phyloP scores from a whole-genome alignment of 2,329 filamentous ascomycete species.

The Albifimbria verrucaria region DNA sequence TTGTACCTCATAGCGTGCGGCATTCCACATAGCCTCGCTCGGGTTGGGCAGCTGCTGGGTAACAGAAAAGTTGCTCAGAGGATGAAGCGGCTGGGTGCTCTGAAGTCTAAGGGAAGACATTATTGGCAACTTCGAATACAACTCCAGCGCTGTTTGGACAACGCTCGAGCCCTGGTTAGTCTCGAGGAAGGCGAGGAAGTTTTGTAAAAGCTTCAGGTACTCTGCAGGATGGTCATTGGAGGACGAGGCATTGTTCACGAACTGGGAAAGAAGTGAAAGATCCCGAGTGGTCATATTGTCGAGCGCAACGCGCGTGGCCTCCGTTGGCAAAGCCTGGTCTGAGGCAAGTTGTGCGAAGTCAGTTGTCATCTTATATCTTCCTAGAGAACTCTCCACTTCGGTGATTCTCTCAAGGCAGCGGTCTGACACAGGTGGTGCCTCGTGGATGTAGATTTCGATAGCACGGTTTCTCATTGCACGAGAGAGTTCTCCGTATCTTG shows the following conservation, averaged over 20 bases:
- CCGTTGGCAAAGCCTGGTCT: conserved; percentile 16
- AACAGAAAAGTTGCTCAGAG: conserved; percentile 56
- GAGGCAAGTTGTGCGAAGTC: conserved; percentile 24
- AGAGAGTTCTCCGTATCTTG: conserved; percentile 87
- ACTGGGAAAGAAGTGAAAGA: conserved; percentile 33
- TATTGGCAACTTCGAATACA: conserved; percentile 31
- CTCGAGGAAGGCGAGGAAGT: conserved; percentile 26
- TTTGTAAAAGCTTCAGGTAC: conserved; percentile 14
- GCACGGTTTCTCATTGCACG: conserved; percentile 95
- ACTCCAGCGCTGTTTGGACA: conserved; percentile 28
- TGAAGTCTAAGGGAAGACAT: conserved; percentile 24
- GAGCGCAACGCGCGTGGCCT: conserved; percentile 32
- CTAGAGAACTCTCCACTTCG: conserved; percentile 46
- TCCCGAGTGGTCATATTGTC: conserved; percentile 48
- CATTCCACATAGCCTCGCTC: conserved; percentile 44
- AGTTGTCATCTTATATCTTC: conserved; percentile 40
- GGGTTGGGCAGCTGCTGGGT: conserved; percentile 39
- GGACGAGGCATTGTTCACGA: conserved; percentile 19
- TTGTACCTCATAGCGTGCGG: conserved; percentile 48
- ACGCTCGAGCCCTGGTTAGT: conserved; percentile 25
- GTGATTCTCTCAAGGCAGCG: conserved; percentile 37
- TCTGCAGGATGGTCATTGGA: conserved; percentile 1
- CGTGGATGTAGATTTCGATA: conserved; percentile 78
- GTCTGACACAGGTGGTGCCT: conserved; percentile 29
- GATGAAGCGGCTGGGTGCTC: conserved; percentile 52